A percentile compares a stretch with the other conserved stretches of the same genome.
phyloP scores from a whole-genome alignment of 1,284 basidiomycete species.

The Boletus semigastroideus region DNA sequence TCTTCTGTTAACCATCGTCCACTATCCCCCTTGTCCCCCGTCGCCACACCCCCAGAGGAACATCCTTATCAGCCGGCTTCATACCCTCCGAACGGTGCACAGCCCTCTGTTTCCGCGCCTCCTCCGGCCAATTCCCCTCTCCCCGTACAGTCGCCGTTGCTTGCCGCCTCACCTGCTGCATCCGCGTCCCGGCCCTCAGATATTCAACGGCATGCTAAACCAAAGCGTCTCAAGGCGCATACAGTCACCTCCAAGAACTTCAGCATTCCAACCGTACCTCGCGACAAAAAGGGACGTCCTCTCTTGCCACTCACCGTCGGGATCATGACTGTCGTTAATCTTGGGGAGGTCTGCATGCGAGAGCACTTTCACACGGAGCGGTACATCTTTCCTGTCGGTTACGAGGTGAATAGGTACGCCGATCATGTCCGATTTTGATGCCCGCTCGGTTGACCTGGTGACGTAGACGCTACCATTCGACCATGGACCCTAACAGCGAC shows the following conservation, averaged over 20 bases:
- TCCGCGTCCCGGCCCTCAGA: constrained; percentile 39
- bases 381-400: constrained; percentile 83
- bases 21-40: constrained; percentile 32
- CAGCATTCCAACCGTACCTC: constrained; percentile 71
- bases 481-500: constrained; percentile 59
- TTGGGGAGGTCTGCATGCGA: constrained; percentile 73
- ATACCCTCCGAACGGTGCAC: constrained; percentile 27
- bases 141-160: constrained; percentile 22
- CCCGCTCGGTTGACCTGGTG: constrained; percentile 10
- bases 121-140: constrained; percentile 20
- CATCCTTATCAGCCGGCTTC: constrained; percentile 22
- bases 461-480: constrained; percentile 71
- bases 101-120: constrained; percentile 9
- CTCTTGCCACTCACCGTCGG: constrained; percentile 74
- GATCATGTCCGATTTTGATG: constrained; percentile 1
- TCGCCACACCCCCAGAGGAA: constrained; percentile 32
- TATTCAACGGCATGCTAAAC: constrained; percentile 52
- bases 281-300: constrained; percentile 65
- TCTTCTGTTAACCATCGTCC: constrained; percentile 20
- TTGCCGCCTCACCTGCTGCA: constrained; percentile 19
- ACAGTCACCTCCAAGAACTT: constrained; percentile 72
- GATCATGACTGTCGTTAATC: constrained; percentile 73
- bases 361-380: constrained; percentile 82
- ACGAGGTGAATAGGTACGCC: constrained; percentile 71
- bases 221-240: constrained; percentile 75